Evolutionary conservation across 768 basidiomycete species (phyloP).

Genomic region (Boletus pseudo-olivaceus): DNA sequence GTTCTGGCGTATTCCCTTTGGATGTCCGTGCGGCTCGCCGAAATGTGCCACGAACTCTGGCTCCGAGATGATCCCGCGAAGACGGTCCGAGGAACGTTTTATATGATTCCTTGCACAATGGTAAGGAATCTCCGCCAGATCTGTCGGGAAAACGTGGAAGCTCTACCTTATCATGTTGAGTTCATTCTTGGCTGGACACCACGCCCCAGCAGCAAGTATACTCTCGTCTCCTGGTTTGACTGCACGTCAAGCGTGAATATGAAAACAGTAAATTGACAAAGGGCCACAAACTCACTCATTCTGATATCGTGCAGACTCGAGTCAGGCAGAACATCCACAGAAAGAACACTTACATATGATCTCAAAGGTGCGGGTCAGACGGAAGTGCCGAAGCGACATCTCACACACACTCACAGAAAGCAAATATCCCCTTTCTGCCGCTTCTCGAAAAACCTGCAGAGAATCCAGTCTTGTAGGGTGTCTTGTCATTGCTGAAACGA

Average conservation of each 20-base stretch:
- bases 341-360: conserved; percentile 17
- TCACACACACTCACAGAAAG: conserved; percentile 58
- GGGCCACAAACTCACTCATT: conserved; percentile 14
- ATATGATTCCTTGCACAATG: conserved; percentile 53
- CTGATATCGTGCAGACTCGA: conserved; percentile 7
- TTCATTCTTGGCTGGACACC: conserved; percentile 78
- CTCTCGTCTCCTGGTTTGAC: conserved; percentile 67
- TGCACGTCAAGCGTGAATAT: conserved; percentile 27
- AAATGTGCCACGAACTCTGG: conserved; percentile 75
- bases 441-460: conserved; percentile 85
- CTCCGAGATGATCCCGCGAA: conserved; percentile 63
- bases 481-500: conserved; percentile 91
- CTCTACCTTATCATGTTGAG: conserved; percentile 67
- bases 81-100: conserved; percentile 51
- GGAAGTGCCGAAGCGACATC: not conserved
- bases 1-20: conserved; percentile 61
- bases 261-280: not conserved
- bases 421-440: conserved; percentile 88
- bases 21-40: conserved; percentile 61
- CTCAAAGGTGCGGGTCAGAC: conserved; percentile 17
- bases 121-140: not conserved
- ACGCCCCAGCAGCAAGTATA: conserved; percentile 74
- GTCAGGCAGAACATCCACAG: not conserved
- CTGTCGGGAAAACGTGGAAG: not conserved
- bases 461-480: conserved; percentile 85